A percentile compares a stretch with the other conserved stretches of the same genome.
Evolutionary conservation across 345 rosid species (phyloP).

Genomic region (Punica granatum): DNA sequence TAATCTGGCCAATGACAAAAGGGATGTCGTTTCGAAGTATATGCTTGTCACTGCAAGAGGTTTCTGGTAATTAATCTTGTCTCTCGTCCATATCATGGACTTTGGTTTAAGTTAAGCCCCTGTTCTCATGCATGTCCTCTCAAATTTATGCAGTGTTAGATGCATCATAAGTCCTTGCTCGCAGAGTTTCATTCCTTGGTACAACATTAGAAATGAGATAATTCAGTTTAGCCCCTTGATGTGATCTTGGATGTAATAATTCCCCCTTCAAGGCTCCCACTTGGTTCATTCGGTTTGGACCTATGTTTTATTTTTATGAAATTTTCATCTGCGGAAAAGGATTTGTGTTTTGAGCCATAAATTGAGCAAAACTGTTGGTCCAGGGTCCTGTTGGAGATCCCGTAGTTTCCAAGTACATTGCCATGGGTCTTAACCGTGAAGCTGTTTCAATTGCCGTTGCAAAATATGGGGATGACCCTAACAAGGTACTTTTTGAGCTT

Average conservation of each 20-base stretch:
- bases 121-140: not conserved
- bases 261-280: too few relatives aligned
- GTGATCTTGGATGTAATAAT: too few relatives aligned
- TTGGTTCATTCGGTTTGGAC: too few relatives aligned
- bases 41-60: not conserved
- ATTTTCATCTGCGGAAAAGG: too few relatives aligned
- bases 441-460: constrained; percentile 69
- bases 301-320: too few relatives aligned
- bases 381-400: constrained; percentile 61
- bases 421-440: constrained; percentile 58
- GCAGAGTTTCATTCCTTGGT: not conserved
- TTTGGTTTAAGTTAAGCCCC: not conserved
- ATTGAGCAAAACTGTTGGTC: constrained; percentile 10
- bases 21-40: not conserved
- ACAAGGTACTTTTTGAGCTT: constrained; percentile 38
- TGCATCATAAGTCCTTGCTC: not conserved
- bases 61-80: not conserved
- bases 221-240: not conserved
- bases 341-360: not conserved
- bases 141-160: not conserved
- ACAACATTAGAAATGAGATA: not conserved
- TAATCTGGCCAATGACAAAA: not conserved
- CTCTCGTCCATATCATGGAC: not conserved
- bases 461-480: constrained; percentile 79
- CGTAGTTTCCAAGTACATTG: constrained; percentile 53